phyloP scores from a whole-genome alignment of 768 basidiomycete species.

The Leccinum longicurvipes region DNA sequence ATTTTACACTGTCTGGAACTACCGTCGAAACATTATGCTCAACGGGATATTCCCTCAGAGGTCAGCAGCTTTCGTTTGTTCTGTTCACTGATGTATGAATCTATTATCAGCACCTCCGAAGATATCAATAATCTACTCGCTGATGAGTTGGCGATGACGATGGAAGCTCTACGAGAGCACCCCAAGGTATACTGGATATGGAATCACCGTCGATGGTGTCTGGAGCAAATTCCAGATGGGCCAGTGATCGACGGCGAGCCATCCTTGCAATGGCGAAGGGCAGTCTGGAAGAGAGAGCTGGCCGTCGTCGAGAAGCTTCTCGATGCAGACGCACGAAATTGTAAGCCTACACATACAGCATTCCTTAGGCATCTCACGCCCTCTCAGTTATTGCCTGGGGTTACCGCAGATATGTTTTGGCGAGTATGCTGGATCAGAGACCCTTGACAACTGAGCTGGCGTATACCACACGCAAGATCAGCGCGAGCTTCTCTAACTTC shows the following conservation, averaged over 20 bases:
- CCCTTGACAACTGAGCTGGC: constrained; percentile 67
- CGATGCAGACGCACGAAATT: constrained; percentile 88
- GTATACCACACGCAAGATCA: constrained; percentile 89
- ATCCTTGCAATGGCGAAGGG: constrained; percentile 65
- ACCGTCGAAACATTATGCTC: constrained; percentile 75
- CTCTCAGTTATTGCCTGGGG: constrained; percentile 87
- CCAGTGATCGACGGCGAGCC: constrained; percentile 48
- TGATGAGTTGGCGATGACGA: constrained; percentile 79
- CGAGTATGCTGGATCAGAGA: constrained; percentile 57
- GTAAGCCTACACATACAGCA: constrained; percentile 43
- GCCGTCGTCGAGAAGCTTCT: constrained; percentile 91
- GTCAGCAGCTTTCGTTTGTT: constrained; percentile 37
- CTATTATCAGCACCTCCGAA: constrained; percentile 48
- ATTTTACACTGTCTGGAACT: constrained; percentile 97
- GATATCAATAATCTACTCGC: constrained; percentile 62
- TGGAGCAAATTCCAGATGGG: constrained; percentile 78
- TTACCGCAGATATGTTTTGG: constrained; percentile 84
- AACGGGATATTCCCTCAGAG: constrained; percentile 65
- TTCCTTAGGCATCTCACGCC: constrained; percentile 4
- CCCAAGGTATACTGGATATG: constrained; percentile 99
- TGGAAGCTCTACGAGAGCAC: constrained; percentile 71
- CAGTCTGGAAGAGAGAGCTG: constrained; percentile 83
- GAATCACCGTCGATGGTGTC: constrained; percentile 96
- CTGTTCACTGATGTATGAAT: constrained; percentile 7
- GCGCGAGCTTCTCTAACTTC: constrained; percentile 93